Percentiles rank a stretch among this genome's conserved stretches.
Conservation (phyloP, 306 rosid species). For the Pueraria montana region DNA sequence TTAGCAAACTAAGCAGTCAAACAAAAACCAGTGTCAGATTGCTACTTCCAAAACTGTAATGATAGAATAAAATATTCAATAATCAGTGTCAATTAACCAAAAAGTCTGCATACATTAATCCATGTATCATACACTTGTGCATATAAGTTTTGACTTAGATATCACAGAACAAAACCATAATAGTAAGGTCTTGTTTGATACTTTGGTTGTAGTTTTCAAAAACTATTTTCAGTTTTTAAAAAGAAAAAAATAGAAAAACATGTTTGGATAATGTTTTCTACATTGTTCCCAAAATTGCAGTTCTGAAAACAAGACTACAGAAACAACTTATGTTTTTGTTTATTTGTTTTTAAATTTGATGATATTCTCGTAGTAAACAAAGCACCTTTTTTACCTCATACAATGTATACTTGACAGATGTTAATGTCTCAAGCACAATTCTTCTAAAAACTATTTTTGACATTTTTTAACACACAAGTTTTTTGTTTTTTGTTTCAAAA, state of each 20-base stretch:
- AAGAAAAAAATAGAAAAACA: neutral
- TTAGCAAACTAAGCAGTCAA: conserved; percentile 18
- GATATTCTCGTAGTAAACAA: neutral
- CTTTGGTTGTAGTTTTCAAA: neutral
- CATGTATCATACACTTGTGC: neutral
- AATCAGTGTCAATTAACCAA: conserved; percentile 26
- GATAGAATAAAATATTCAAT: conserved; percentile 25
- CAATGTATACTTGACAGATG: neutral
- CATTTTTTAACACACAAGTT: neutral
- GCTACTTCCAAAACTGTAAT: conserved; percentile 18
- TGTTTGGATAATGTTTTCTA: neutral
- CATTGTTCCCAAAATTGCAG: neutral
- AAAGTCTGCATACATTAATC: neutral
- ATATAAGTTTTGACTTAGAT: conserved; percentile 8
- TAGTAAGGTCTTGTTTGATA: neutral
- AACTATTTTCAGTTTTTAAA: neutral
- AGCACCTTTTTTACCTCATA: neutral
- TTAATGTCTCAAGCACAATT: neutral
- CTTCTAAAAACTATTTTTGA: neutral
- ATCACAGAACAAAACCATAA: neutral
- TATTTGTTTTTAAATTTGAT: neutral
- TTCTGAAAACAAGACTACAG: neutral
- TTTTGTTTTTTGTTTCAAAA: neutral
- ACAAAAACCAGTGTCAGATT: neutral
- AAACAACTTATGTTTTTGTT: neutral